Evolutionary conservation across 768 basidiomycete species (phyloP).

Genomic region (Psilocybe subaeruginosa): DNA sequence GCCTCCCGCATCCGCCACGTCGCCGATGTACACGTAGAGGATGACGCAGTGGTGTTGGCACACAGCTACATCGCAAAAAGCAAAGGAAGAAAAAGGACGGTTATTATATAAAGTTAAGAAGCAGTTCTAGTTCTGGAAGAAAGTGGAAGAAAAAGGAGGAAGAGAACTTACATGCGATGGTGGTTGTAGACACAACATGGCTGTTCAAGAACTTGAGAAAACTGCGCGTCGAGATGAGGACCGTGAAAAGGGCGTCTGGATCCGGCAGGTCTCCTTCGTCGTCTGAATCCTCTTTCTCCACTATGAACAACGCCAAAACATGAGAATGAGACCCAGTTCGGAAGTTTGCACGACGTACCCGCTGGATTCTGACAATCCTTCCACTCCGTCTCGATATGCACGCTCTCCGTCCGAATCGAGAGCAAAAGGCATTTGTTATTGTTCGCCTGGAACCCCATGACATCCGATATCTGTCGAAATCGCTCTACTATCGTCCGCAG

Average conservation of each 20-base stretch:
- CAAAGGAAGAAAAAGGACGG: neutral
- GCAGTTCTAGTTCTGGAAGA: too few species aligned
- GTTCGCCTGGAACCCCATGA: constrained; percentile 72
- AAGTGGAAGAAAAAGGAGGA: neutral
- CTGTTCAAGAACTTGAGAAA: constrained; percentile 83
- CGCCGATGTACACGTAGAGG: constrained; percentile 88
- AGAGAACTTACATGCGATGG: constrained; percentile 73
- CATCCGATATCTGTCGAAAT: constrained; percentile 68
- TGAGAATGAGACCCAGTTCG: neutral
- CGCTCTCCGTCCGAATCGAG: constrained; percentile 68
- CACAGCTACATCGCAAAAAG: constrained; percentile 53
- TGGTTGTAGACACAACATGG: constrained; percentile 80
- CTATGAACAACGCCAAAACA: constrained; percentile 15
- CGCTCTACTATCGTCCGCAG: constrained; percentile 81
- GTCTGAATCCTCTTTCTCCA: constrained; percentile 37
- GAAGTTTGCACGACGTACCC: constrained; percentile 30
- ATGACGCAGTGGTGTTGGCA: constrained; percentile 86
- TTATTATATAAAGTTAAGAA: too few species aligned
- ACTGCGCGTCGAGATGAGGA: constrained; percentile 71
- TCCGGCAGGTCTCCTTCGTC: constrained; percentile 49
- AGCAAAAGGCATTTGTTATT: constrained; percentile 55
- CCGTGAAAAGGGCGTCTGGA: constrained; percentile 60
- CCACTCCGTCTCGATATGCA: constrained; percentile 85
- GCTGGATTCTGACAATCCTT: constrained; percentile 67
- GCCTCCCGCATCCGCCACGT: constrained; percentile 76